Evolutionary conservation across 768 basidiomycete genomes (phyloP), one percentile per base, ranked within the genome.

Genomic region (Termitomyces sp.): DNA sequence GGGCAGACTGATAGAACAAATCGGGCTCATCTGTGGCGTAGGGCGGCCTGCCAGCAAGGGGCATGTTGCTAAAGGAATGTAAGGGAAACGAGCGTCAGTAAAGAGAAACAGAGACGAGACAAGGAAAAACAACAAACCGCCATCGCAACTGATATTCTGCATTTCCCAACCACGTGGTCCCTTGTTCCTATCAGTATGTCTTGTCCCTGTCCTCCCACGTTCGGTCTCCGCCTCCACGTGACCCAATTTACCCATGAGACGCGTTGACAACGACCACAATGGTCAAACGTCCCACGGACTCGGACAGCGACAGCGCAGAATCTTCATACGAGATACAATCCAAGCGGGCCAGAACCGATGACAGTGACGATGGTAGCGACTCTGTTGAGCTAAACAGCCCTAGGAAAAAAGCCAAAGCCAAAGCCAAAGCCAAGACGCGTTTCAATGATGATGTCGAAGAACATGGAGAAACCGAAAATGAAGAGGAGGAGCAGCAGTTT

Each of bases 11-110:
- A 68, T 84, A 89, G 63, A 79, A 73, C 24, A 81, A 78, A 69
- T 87, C 85, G 6, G 83, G 83, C 65, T 86, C 81, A 72, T 89
- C 83, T 39, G 85, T 87, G 48, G 85, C 87, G 68, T 81, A 88
- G 30, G 86, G 85, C 13, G 86, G 85, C 71, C 75, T 78, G 60
- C 84, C 82, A 69, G 84, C 84, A 60, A 85, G 75, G 55, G 84
- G 77, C 24, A 81, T 69, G 72, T 75, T 75, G 56, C 54, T 51
- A 57, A 59, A 63, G 63, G 65, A 61, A 66, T 59, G 62, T 55
- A 65, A 44, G 36, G 18, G 15, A 53, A 53, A 53, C 27, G 51
- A 52, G 36, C 36, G 33, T 44, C 39, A 61, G 63, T 63, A 65
- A 63, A 61, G 61, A 65, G 61, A 56, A 42, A 58, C 62, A 18